A percentile compares a stretch with the other conserved stretches of the same genome.
phyloP scores from a whole-genome alignment of 345 rosid species.

The Murraya koenigii region DNA sequence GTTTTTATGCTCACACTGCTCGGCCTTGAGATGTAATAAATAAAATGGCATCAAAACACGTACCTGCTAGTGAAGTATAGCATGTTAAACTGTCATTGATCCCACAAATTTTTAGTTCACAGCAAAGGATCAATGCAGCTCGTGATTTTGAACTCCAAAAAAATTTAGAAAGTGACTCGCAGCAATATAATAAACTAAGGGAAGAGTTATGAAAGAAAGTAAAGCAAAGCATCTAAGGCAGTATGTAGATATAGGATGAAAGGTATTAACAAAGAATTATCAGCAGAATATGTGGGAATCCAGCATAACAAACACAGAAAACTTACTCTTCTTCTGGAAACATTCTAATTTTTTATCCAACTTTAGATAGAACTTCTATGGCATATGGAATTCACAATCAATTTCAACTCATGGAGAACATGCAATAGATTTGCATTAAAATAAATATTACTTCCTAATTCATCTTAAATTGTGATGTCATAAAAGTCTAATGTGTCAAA shows the following conservation, averaged over 20 bases:
- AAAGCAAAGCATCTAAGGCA: neutral
- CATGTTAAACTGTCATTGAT: neutral
- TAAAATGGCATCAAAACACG: neutral
- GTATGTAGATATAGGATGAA: neutral
- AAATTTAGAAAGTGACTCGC: neutral
- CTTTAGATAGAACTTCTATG: neutral
- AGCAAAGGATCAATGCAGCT: neutral
- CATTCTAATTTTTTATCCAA: neutral
- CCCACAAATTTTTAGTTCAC: neutral
- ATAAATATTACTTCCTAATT: neutral
- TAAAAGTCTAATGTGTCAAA: neutral
- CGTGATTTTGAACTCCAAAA: neutral
- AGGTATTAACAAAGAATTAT: neutral
- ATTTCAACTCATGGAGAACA: neutral
- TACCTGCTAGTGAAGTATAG: neutral
- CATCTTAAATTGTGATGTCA: neutral
- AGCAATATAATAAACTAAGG: neutral
- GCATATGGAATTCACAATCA: neutral
- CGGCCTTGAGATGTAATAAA: neutral
- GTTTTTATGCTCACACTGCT: neutral
- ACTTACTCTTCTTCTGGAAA: neutral
- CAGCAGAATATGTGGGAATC: neutral
- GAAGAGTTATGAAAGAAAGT: neutral
- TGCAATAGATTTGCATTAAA: neutral
- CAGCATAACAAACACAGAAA: neutral